Evolutionary conservation across 2,329 filamentous ascomycete genomes (phyloP).

Genomic region (Pseudocercospora fuligena): DNA sequence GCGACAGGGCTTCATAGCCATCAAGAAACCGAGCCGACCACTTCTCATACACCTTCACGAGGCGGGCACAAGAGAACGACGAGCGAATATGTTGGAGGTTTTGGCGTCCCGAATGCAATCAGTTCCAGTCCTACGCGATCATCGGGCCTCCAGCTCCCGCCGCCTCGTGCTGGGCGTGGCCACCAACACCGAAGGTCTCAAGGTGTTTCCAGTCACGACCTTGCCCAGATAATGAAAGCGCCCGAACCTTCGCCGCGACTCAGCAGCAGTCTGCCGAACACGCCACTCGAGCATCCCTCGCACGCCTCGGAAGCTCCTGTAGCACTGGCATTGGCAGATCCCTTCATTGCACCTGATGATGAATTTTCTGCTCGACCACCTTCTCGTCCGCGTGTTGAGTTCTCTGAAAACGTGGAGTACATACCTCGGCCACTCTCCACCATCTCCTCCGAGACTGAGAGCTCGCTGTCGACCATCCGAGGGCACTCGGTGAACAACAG

Average conservation of each 20-base stretch:
- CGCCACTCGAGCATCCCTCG: constrained; percentile 35
- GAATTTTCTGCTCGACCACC: constrained; percentile 43
- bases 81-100: constrained; percentile 86
- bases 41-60: constrained; percentile 55
- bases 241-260: constrained; percentile 34
- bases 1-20: constrained; percentile 39
- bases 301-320: constrained; percentile 1
- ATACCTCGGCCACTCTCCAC: constrained; percentile 82
- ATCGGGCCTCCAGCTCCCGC: constrained; percentile 52
- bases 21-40: constrained; percentile 26
- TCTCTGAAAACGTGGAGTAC: constrained; percentile 82
- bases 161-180: constrained; percentile 4
- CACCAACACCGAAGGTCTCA: constrained; percentile 81
- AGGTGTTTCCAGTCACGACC: constrained; percentile 82
- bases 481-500: constrained; percentile 78
- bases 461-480: constrained; percentile 70
- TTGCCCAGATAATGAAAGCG: constrained; percentile 69
- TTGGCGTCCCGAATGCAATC: constrained; percentile 62
- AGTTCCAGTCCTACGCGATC: constrained; percentile 73
- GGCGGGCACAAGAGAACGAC: constrained; percentile 74
- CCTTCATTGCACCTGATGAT: constrained; percentile 26
- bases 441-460: constrained; percentile 82
- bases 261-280: constrained; percentile 43
- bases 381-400: constrained; percentile 73
- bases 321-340: constrained; percentile 12